Evolutionary conservation across 257 asterid species (phyloP), one percentile per base, ranked within the genome.

Genomic region (Penstemon davidsonii): DNA sequence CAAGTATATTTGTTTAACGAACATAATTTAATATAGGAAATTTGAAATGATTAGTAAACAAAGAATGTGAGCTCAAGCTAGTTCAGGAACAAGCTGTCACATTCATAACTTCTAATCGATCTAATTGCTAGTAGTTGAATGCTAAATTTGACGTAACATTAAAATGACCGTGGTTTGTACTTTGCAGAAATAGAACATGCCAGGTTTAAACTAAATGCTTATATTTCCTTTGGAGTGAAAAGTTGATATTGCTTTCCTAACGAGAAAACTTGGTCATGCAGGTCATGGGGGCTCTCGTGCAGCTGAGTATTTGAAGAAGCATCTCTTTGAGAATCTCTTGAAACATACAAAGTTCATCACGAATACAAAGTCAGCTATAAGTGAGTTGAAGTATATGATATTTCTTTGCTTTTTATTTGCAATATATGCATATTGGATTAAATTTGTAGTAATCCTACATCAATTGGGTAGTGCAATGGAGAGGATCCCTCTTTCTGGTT

Each of bases 231-330:
- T n/a, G 37, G n/a, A 37, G 70, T 54, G 55, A 43, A 54, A 57
- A 58, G 64, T 66, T 60, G 39, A 66, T 73, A 46, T 55, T 47
- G 11, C 58, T 67, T 62, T 61, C 64, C 42, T 79, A 62, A 75
- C 72, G 51, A 66, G 62, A 73, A 63, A 69, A 46, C 57, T 71
- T 61, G 77, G 68, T 75, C 60, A 58, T 79, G 76, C 87, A 94
- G 99, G 99, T 75, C 99, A 94, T 75, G 97, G 99, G 76, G 99
- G 99, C 51, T 81, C 96, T 60, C 96, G 96, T 12, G 99, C 99
- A 44, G 97, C 97, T 61, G 96, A 94, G 74, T 94, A n/a, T 84
- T 82, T 94, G 91, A 94, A 85, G 92, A 81, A 75, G 76, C 92
- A 88, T 78, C 96, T 94, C 61, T 94, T 94, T 82, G 91, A 77